Conservation (phyloP, 2,329 filamentous ascomycete genomes). For the Metarhizium humberi region DNA sequence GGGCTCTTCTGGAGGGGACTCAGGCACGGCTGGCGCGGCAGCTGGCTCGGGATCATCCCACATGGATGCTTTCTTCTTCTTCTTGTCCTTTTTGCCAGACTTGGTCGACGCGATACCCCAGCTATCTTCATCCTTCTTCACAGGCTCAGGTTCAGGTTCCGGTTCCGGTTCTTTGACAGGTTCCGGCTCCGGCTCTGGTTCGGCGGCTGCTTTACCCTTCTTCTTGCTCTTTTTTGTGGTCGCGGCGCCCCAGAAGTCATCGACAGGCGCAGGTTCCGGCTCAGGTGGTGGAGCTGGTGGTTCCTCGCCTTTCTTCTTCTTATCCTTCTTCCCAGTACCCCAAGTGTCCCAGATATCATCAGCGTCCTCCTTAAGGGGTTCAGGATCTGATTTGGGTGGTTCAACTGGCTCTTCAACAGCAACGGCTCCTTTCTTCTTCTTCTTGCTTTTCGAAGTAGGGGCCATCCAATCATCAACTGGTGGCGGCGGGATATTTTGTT, state of each 20-base stretch:
- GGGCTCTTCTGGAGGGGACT: slow-evolving; percentile 2
- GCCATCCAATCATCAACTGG: slow-evolving; percentile 13
- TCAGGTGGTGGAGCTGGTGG: background rate
- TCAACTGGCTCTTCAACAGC: slow-evolving; percentile 14
- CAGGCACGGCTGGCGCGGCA: slow-evolving; percentile 7
- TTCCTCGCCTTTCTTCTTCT: slow-evolving; percentile 20
- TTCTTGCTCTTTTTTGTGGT: slow-evolving; percentile 18
- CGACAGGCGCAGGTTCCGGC: background rate
- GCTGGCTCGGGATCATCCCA: slow-evolving; percentile 14
- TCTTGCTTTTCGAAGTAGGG: slow-evolving; percentile 23
- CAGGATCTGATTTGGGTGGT: slow-evolving; percentile 11
- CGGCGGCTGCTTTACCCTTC: slow-evolving; percentile 25
- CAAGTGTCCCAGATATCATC: slow-evolving; percentile 23
- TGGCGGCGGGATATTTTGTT: slow-evolving; percentile 10
- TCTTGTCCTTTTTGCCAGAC: slow-evolving; percentile 21
- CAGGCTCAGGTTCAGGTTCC: slow-evolving; percentile 13
- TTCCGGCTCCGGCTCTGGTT: slow-evolving; percentile 17
- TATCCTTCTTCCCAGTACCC: slow-evolving; percentile 9
- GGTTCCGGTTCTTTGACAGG: slow-evolving; percentile 15
- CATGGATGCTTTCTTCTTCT: slow-evolving; percentile 17
- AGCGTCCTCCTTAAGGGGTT: slow-evolving; percentile 18
- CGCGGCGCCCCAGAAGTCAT: slow-evolving; percentile 1
- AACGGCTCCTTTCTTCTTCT: slow-evolving; percentile 24
- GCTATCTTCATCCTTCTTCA: slow-evolving; percentile 21
- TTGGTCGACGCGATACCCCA: slow-evolving; percentile 19